These are phyloP conservation scores for Picea abies DNA, from an alignment of 83 land plant genomes.

Conservation along the genomic window DNA sequence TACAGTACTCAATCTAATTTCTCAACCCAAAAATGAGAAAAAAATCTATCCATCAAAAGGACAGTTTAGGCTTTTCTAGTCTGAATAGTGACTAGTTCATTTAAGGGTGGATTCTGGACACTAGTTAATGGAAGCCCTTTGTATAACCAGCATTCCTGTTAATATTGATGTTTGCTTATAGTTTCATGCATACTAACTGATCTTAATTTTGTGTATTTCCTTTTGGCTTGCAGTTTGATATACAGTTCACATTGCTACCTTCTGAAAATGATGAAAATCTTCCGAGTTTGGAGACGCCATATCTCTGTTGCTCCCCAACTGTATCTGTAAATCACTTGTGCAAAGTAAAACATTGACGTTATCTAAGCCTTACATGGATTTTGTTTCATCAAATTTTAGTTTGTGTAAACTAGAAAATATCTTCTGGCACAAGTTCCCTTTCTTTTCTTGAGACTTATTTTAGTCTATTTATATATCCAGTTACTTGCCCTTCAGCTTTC, in stretches of 20 bases:
- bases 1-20: background rate
- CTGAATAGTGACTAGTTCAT: background rate
- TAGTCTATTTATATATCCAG: conserved; percentile 32
- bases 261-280: conserved; percentile 42
- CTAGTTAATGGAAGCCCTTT: background rate
- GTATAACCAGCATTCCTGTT: background rate
- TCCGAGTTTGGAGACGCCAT: conserved; percentile 62
- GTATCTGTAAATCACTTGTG: conserved; percentile 56
- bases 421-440: background rate
- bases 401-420: background rate
- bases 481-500: conserved; percentile 61
- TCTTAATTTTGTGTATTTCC: conserved; percentile 9
- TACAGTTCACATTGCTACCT: conserved; percentile 71
- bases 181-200: background rate
- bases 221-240: conserved; percentile 57
- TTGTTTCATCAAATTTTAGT: conserved; percentile 4
- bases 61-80: background rate
- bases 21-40: background rate
- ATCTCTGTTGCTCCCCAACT: conserved; percentile 70
- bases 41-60: background rate
- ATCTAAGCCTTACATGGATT: background rate
- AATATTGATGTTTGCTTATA: background rate
- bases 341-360: conserved; percentile 35
- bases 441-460: background rate
- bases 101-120: background rate